These are phyloP conservation scores for Podila verticillata DNA, from an alignment of 192 early-diverging fungal genomes.

Conservation along the genomic window DNA sequence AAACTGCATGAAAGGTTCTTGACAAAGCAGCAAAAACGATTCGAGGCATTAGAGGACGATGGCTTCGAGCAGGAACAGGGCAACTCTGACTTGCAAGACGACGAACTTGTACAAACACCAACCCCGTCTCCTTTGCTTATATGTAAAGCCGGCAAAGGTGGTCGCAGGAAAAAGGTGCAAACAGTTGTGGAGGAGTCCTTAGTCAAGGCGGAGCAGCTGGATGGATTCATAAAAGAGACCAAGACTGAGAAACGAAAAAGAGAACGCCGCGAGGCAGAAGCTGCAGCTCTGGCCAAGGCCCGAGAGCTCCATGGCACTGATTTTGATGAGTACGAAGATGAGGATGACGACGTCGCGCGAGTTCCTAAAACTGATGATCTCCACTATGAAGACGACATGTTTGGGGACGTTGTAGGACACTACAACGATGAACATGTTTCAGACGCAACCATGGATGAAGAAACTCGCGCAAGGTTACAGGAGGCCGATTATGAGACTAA, in stretches of 20 bases:
- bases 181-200: background rate
- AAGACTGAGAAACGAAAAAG: slow-evolving; percentile 29
- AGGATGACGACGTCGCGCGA: slow-evolving; percentile 3
- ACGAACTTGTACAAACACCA: background rate
- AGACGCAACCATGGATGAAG: slow-evolving; percentile 11
- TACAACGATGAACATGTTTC: background rate
- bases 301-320: slow-evolving; percentile 34
- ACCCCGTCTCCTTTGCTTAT: background rate
- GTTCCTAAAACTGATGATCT: too few species aligned
- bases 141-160: background rate
- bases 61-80: slow-evolving; percentile 19
- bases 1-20: slow-evolving; percentile 46
- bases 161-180: slow-evolving; percentile 33
- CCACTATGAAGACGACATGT: background rate
- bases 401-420: slow-evolving; percentile 7
- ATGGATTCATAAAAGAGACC: slow-evolving; percentile 18
- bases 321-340: slow-evolving; percentile 9
- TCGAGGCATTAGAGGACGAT: slow-evolving; percentile 1
- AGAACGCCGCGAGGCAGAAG: slow-evolving; percentile 37
- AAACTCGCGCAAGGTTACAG: slow-evolving; percentile 18
- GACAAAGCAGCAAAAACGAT: slow-evolving; percentile 30
- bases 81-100: slow-evolving; percentile 9
- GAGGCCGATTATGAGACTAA: slow-evolving; percentile 41
- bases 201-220: slow-evolving; percentile 35
- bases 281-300: slow-evolving; percentile 38